phyloP scores from a whole-genome alignment of 1,139 yeast species.

The Hanseniaspora uvarum region DNA sequence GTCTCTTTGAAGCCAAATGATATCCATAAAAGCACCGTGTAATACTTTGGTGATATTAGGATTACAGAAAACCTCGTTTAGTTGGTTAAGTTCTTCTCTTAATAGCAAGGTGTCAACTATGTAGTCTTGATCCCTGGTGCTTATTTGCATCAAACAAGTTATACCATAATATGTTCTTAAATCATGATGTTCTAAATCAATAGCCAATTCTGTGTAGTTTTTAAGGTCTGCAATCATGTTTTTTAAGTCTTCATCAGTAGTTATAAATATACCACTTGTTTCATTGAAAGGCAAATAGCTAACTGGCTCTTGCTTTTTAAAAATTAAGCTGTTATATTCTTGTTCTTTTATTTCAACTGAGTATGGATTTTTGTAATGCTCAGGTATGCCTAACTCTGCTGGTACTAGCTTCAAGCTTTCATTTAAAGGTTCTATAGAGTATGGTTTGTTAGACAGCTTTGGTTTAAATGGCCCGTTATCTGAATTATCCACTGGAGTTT shows the following conservation, averaged over 20 bases:
- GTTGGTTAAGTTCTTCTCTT: slow-evolving; percentile 55
- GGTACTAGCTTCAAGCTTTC: slow-evolving; percentile 40
- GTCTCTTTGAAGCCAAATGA: slow-evolving; percentile 93
- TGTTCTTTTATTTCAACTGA: slow-evolving; percentile 60
- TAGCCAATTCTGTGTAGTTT: slow-evolving; percentile 58
- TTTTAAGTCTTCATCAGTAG: slow-evolving; percentile 42
- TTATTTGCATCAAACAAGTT: slow-evolving; percentile 88
- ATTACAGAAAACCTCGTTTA: slow-evolving; percentile 70
- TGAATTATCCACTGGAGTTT: slow-evolving; percentile 52
- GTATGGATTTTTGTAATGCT: slow-evolving; percentile 75
- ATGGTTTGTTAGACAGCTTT: slow-evolving; percentile 57
- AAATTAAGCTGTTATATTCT: slow-evolving; percentile 55
- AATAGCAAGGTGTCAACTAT: slow-evolving; percentile 68
- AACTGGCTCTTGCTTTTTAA: slow-evolving; percentile 42
- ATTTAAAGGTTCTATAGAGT: slow-evolving; percentile 48
- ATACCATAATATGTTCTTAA: slow-evolving; percentile 81
- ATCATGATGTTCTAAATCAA: slow-evolving; percentile 97
- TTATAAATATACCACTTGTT: slow-evolving; percentile 64
- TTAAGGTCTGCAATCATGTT: slow-evolving; percentile 48
- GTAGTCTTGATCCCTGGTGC: slow-evolving; percentile 72
- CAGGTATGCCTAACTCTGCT: slow-evolving; percentile 39
- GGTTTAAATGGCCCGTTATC: slow-evolving; percentile 71
- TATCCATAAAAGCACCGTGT: slow-evolving; percentile 96
- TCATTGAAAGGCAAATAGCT: slow-evolving; percentile 56
- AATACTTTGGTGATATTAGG: slow-evolving; percentile 76